phyloP scores from a whole-genome alignment of 2,329 filamentous ascomycete genomes.

The Fusarium duplospermum region DNA sequence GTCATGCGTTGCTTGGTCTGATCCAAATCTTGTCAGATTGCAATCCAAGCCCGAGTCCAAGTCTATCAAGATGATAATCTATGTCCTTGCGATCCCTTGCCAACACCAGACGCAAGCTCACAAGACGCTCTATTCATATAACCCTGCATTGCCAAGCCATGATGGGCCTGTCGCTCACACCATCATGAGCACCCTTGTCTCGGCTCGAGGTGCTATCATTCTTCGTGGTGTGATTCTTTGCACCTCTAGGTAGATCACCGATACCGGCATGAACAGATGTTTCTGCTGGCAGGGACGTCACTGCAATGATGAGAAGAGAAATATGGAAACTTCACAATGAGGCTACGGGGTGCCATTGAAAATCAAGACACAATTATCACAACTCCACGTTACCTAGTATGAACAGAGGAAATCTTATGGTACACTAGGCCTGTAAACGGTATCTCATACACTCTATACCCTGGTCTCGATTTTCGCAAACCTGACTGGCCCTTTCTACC shows the following conservation, averaged over 20 bases:
- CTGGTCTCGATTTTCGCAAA: slow-evolving; percentile 53
- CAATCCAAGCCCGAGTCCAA: not conserved
- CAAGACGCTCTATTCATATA: not conserved
- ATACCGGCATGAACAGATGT: not conserved
- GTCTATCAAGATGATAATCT: not conserved
- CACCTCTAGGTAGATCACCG: not conserved
- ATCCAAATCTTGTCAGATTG: not conserved
- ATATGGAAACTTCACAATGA: not conserved
- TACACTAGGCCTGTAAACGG: slow-evolving; percentile 65
- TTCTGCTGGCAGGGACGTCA: not conserved
- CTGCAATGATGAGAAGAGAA: not conserved
- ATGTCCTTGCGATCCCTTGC: not conserved
- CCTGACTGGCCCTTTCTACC: slow-evolving; percentile 43
- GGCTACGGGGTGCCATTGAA: slow-evolving; percentile 2
- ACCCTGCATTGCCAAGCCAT: not conserved
- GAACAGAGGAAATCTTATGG: slow-evolving; percentile 62
- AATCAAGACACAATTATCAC: slow-evolving; percentile 43
- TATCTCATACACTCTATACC: slow-evolving; percentile 69
- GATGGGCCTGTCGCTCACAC: not conserved
- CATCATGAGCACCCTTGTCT: not conserved
- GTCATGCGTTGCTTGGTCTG: not conserved
- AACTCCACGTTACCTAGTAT: slow-evolving; percentile 49
- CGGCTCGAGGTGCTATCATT: not conserved
- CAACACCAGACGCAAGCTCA: not conserved
- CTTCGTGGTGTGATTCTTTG: not conserved